Evolutionary conservation across 352 stramenopile genomes (phyloP), one percentile per base, ranked within the genome.

Genomic region (Plasmopara muralis): DNA sequence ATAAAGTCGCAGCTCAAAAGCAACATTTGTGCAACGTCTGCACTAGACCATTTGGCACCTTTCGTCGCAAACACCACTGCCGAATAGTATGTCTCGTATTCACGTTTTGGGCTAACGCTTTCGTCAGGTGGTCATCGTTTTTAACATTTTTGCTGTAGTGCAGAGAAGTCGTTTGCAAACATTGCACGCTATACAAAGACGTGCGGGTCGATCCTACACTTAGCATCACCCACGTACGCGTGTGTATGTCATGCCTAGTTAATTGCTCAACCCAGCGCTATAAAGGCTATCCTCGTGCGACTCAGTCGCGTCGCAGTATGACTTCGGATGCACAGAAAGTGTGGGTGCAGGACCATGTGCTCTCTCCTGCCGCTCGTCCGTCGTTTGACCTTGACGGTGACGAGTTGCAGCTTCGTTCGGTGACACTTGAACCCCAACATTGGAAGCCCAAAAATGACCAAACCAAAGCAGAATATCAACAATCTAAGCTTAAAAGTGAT

Each of bases 41-140:
- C 66, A 87, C 77, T 40, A 77, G 82, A 40, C 64, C 68, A 15
- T 93, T 93, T 39, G 74, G 72, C 50, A 81, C 79, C 13, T 93
- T 93, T 57, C 79, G 79, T 35, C 82, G 82, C 63, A 93, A 93
- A 61, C 82, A 93, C 65, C 82, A 93, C 65, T 93, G 82, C 61
- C 77, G 82, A 51, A 90, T 90, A 77, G 75, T 86, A 59, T 29
- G 65, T 51, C 5, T 12, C 5, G 31, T 35, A 35, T 35, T 5
- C 6, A 35, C 7, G 2, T 35, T 35, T 35, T 35, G 6, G 31
- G 6, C 31, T 35, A 6, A 6, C 31, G 10, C 31, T 35, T 8
- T 0, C 10, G 31, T 12, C 31, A 35, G 10, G 31, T 35, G 10
- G 1, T 35, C 0, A 35, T 35, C 31, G 1, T 48, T 46, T 35